phyloP scores from a whole-genome alignment of 2,329 filamentous ascomycete genomes.

The Monosporascus cannonballus region DNA sequence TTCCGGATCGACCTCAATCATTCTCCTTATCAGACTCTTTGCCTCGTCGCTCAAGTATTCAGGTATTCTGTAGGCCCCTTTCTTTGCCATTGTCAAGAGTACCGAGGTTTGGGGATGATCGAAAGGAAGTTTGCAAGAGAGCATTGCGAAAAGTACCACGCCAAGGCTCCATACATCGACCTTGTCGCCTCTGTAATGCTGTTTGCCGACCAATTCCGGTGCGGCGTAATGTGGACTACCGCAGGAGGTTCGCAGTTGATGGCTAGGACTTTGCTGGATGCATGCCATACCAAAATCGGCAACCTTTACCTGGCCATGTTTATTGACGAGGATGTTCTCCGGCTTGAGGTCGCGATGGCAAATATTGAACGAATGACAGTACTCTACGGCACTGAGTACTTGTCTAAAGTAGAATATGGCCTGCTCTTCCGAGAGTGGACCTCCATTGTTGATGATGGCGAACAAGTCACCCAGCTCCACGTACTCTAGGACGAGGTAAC shows the following conservation, averaged over 20 bases:
- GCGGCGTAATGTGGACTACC: conserved; percentile 96
- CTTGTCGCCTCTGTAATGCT: conserved; percentile 69
- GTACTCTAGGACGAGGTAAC: conserved; percentile 91
- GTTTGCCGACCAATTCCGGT: conserved; percentile 73
- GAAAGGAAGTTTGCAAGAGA: conserved; percentile 81
- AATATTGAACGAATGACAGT: conserved; percentile 91
- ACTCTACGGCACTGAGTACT: conserved; percentile 84
- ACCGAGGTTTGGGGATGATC: conserved; percentile 55
- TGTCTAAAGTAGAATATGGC: conserved; percentile 85
- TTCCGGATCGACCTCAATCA: conserved; percentile 73
- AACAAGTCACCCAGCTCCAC: conserved; percentile 78
- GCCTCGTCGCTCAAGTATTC: conserved; percentile 60
- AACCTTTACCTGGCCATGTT: conserved; percentile 74
- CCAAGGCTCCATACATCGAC: conserved; percentile 95
- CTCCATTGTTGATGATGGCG: conserved; percentile 70
- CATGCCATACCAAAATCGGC: conserved; percentile 98
- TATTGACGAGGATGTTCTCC: conserved; percentile 88
- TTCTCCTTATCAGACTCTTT: conserved; percentile 69
- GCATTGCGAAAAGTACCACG: conserved; percentile 81
- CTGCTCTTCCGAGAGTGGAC: conserved; percentile 71
- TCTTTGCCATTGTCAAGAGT: conserved; percentile 57
- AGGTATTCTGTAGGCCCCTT: conserved; percentile 57
- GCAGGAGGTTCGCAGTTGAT: conserved; percentile 81
- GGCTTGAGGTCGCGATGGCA: conserved; percentile 96
- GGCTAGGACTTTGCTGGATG: conserved; percentile 70